Evolutionary conservation across 768 basidiomycete species (phyloP).

Genomic region (Termitomyces titanicus): DNA sequence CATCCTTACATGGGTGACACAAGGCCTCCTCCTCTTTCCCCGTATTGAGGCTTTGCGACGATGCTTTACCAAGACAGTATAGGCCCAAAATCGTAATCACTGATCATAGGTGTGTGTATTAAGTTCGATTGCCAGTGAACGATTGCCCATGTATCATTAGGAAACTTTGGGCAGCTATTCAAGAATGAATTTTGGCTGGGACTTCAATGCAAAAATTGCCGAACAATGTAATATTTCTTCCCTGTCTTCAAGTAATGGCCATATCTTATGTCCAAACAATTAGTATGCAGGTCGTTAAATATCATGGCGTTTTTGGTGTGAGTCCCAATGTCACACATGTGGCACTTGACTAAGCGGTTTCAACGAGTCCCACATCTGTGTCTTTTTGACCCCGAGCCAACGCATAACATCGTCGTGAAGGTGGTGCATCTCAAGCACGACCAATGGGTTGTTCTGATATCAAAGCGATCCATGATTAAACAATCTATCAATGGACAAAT

Average conservation of each 20-base stretch:
- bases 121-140: no score
- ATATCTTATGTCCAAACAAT: not conserved
- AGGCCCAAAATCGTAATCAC: not conserved
- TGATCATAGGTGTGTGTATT: not conserved
- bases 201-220: slow-evolving; percentile 31
- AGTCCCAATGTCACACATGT: slow-evolving; percentile 11
- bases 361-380: slow-evolving; percentile 30
- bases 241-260: not conserved
- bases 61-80: not conserved
- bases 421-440: slow-evolving; percentile 16
- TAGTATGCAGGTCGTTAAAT: slow-evolving; percentile 31
- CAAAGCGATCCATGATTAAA: slow-evolving; percentile 22
- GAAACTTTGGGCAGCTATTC: slow-evolving; percentile 1
- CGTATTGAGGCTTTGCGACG: not conserved
- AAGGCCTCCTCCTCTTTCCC: not conserved
- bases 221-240: slow-evolving; percentile 24
- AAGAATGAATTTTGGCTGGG: slow-evolving; percentile 22
- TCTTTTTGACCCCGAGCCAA: slow-evolving; percentile 40
- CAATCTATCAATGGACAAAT: slow-evolving; percentile 24
- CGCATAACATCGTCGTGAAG: slow-evolving; percentile 43
- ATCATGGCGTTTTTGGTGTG: slow-evolving; percentile 34
- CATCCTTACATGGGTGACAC: not conserved
- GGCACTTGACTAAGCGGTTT: no score
- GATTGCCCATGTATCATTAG: not conserved
- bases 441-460: not conserved